Percentiles rank a stretch among this genome's conserved stretches.
Conservation (phyloP, 176 grass and related monocot genomes). For the Tillandsia leiboldiana region DNA sequence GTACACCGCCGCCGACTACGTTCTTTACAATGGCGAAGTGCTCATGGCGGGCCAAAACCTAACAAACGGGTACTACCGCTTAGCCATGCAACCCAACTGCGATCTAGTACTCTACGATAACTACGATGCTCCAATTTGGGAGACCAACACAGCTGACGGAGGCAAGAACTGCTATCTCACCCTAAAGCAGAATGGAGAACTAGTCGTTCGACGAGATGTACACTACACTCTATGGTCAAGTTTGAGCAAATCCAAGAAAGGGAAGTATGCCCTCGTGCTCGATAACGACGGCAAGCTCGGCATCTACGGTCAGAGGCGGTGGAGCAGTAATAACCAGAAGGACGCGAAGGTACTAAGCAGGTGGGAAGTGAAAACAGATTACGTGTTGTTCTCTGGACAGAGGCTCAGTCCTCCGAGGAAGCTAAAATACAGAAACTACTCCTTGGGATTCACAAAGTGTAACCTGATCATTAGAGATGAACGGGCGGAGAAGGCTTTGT, state of each 20-base stretch:
- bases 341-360: not conserved
- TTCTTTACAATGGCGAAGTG: conserved; percentile 10
- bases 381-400: conserved; percentile 5
- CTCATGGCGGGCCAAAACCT: conserved; percentile 17
- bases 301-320: conserved; percentile 7
- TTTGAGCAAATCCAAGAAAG: not conserved
- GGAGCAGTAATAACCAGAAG: conserved; percentile 11
- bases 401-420: conserved; percentile 3
- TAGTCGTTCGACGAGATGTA: not conserved
- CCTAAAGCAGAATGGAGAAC: not conserved
- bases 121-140: not conserved
- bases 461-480: conserved; percentile 5
- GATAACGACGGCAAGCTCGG: not conserved
- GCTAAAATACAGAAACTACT: conserved; percentile 4
- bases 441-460: not conserved
- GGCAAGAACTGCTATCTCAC: conserved; percentile 1
- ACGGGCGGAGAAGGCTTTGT: not conserved
- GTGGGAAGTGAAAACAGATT: not conserved
- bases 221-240: conserved; percentile 12
- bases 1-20: not conserved
- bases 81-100: conserved; percentile 8
- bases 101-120: conserved; percentile 1
- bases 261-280: conserved; percentile 9
- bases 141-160: not conserved
- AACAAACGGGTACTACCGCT: conserved; percentile 7